Conservation (phyloP, 768 basidiomycete species). For the Hirschioporus abietinus region DNA sequence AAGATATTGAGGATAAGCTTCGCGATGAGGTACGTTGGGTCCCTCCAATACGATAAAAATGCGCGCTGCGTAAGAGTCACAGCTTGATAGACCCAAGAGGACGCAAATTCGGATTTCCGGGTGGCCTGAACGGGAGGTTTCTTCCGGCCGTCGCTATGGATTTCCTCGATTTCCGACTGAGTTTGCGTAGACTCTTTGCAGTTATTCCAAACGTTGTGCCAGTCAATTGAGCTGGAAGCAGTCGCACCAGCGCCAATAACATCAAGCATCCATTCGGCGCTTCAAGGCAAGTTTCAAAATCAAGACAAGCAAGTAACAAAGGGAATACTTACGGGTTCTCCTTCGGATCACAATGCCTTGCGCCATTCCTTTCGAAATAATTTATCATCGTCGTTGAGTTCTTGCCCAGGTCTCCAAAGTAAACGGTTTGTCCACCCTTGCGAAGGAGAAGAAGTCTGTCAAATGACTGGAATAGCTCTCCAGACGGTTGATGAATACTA, state of each 20-base stretch:
- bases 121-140: neutral
- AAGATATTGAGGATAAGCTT: conserved; percentile 33
- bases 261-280: conserved; percentile 45
- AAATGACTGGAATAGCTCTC: conserved; percentile 74
- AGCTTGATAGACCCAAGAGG: conserved; percentile 34
- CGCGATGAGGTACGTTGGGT: conserved; percentile 33
- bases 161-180: conserved; percentile 35
- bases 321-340: conserved; percentile 63
- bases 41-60: conserved; percentile 31
- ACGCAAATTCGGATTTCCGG: conserved; percentile 31
- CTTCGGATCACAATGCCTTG: conserved; percentile 48
- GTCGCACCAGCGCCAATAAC: conserved; percentile 55
- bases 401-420: conserved; percentile 65
- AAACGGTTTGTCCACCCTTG: conserved; percentile 67
- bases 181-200: conserved; percentile 34
- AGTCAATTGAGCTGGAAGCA: conserved; percentile 37
- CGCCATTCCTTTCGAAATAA: conserved; percentile 76
- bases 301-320: conserved; percentile 24
- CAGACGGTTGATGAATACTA: conserved; percentile 61
- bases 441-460: conserved; percentile 73
- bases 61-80: conserved; percentile 27
- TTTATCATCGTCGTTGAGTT: conserved; percentile 56
- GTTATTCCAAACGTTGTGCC: conserved; percentile 44
- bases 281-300: conserved; percentile 13
- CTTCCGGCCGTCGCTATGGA: conserved; percentile 25